Conservation (phyloP, 108 stramenopile genomes). For the Cylindrotheca fusiformis region DNA sequence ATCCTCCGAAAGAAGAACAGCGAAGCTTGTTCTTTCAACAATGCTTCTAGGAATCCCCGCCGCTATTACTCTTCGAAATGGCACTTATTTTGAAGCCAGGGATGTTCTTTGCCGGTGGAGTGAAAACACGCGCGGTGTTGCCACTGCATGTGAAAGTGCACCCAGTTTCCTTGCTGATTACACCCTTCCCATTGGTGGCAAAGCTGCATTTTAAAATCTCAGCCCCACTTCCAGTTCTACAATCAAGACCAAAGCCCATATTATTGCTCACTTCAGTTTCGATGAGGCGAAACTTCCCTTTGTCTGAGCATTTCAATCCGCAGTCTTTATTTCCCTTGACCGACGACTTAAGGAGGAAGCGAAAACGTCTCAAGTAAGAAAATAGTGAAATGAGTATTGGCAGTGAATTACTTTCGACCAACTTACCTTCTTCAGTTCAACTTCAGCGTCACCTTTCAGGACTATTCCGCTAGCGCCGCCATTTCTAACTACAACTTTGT, state of each 20-base stretch:
- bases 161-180: slow-evolving; percentile 16
- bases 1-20: too few species aligned
- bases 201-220: slow-evolving; percentile 14
- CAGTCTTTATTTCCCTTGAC: slow-evolving; percentile 11
- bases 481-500: slow-evolving; percentile 22
- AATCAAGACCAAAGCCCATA: slow-evolving; percentile 17
- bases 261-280: slow-evolving; percentile 17
- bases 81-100: slow-evolving; percentile 30
- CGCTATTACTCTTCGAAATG: too few species aligned
- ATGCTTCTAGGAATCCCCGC: too few species aligned
- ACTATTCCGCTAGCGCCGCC: slow-evolving; percentile 15
- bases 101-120: neutral
- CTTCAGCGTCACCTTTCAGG: neutral
- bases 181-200: slow-evolving; percentile 6
- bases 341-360: slow-evolving; percentile 1
- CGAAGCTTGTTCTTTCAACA: too few species aligned
- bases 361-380: neutral
- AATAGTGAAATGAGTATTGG: neutral
- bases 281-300: slow-evolving; percentile 8
- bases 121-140: slow-evolving; percentile 14
- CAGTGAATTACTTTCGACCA: too few species aligned
- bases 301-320: slow-evolving; percentile 20
- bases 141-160: slow-evolving; percentile 19
- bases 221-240: slow-evolving; percentile 1
- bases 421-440: slow-evolving; percentile 2